Conservation (phyloP, 768 basidiomycete genomes). For the Lactarius sp. region DNA sequence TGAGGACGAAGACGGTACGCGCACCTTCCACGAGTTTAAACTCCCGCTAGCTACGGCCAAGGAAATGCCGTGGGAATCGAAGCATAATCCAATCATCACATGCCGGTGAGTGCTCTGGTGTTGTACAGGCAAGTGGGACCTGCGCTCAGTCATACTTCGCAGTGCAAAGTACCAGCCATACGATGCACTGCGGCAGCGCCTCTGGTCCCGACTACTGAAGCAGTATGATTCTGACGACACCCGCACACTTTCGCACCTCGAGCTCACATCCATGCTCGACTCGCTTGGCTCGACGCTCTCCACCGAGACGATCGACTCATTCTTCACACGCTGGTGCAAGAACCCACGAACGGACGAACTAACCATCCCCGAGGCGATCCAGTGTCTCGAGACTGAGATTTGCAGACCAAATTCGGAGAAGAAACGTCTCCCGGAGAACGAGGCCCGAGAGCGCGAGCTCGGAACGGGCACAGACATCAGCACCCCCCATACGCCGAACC, state of each 20-base stretch:
- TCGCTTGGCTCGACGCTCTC: constrained; percentile 93
- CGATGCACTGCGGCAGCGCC: constrained; percentile 80
- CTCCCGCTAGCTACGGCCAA: constrained; percentile 57
- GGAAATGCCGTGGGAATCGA: constrained; percentile 66
- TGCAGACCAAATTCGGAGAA: constrained; percentile 68
- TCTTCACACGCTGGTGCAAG: constrained; percentile 72
- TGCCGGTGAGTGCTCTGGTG: constrained; percentile 47
- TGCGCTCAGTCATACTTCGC: constrained; percentile 10
- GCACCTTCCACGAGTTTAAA: constrained; percentile 67
- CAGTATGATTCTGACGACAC: constrained; percentile 92
- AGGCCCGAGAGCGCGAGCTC: constrained; percentile 23
- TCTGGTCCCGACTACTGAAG: constrained; percentile 84
- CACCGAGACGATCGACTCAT: constrained; percentile 67
- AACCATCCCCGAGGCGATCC: constrained; percentile 72
- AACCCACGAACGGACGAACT: constrained; percentile 63
- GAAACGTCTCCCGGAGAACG: constrained; percentile 49
- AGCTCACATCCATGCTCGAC: constrained; percentile 93
- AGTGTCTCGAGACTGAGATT: constrained; percentile 81
- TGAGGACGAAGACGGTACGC: constrained; percentile 47
- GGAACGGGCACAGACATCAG: constrained; percentile 38
- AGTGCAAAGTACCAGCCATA: constrained; percentile 97
- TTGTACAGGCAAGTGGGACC: background rate
- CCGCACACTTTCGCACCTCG: constrained; percentile 66
- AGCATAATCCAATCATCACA: constrained; percentile 62
- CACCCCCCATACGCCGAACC: constrained; percentile 49